Evolutionary conservation across 345 rosid species (phyloP).

Genomic region (Garcia nutans): DNA sequence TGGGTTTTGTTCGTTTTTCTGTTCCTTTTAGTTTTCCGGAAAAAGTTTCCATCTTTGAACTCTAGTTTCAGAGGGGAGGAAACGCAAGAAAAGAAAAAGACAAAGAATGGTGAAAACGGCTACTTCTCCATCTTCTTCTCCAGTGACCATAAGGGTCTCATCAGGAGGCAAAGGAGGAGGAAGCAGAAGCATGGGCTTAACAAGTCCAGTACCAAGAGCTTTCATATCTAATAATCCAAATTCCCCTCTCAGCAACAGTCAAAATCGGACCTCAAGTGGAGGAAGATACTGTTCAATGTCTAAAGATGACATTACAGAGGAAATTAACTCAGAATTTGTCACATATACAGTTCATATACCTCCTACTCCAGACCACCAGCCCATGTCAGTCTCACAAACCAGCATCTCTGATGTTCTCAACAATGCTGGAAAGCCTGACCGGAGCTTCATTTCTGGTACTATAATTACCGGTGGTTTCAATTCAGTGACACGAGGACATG

Average conservation of each 20-base stretch:
- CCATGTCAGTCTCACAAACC: constrained; percentile 48
- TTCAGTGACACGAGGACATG: constrained; percentile 71
- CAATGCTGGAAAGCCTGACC: constrained; percentile 33
- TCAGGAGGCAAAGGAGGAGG: constrained; percentile 68
- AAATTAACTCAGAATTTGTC: constrained; percentile 47
- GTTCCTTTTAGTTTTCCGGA: background rate
- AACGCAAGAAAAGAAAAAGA: constrained; percentile 1
- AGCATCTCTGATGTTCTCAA: constrained; percentile 40
- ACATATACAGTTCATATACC: constrained; percentile 76
- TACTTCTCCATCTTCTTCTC: constrained; percentile 54
- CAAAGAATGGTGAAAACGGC: constrained; percentile 52
- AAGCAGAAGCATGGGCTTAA: constrained; percentile 61
- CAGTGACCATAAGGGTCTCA: constrained; percentile 69
- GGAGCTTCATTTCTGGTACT: constrained; percentile 55
- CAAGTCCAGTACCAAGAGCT: constrained; percentile 66
- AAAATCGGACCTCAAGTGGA: constrained; percentile 46
- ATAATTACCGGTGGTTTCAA: constrained; percentile 69
- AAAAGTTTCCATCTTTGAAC: background rate
- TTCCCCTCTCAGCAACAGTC: constrained; percentile 56
- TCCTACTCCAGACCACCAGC: constrained; percentile 72
- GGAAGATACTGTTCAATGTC: constrained; percentile 62
- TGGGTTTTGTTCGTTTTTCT: constrained; percentile 1
- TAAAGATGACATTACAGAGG: constrained; percentile 44
- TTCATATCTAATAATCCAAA: constrained; percentile 53
- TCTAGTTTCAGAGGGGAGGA: background rate